Percentiles rank a stretch among this genome's conserved stretches.
These are phyloP conservation scores for Mucor lusitanicus DNA, from an alignment of 371 early-diverging fungal genomes.

Conservation along the genomic window DNA sequence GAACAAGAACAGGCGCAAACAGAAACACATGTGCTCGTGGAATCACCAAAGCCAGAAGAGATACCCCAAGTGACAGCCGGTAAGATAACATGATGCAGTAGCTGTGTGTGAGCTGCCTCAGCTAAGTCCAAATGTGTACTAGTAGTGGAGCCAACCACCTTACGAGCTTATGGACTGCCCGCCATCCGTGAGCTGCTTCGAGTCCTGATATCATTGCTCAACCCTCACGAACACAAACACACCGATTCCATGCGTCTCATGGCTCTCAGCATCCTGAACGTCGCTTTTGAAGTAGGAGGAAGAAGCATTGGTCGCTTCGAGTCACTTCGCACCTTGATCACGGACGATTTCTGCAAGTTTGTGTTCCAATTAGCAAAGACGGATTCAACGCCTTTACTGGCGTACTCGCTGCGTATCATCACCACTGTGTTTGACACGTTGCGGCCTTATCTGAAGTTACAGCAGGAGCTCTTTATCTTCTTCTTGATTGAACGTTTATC, in stretches of 20 bases:
- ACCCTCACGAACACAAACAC: slow-evolving; percentile 89
- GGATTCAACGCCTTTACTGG: slow-evolving; percentile 62
- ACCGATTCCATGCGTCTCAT: slow-evolving; percentile 92
- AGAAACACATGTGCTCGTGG: not conserved
- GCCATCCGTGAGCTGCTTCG: slow-evolving; percentile 88
- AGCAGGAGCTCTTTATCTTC: slow-evolving; percentile 79
- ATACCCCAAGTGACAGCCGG: not conserved
- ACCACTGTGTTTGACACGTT: slow-evolving; percentile 75
- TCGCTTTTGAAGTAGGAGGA: slow-evolving; percentile 87
- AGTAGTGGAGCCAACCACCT: slow-evolving; percentile 16
- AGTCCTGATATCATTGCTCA: slow-evolving; percentile 86
- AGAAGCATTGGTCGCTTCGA: slow-evolving; percentile 73
- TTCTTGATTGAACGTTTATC: slow-evolving; percentile 72
- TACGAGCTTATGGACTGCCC: slow-evolving; percentile 76
- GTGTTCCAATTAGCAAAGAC: slow-evolving; percentile 77
- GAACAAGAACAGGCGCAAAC: not conserved
- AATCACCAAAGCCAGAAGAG: not conserved
- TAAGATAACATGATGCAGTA: not conserved
- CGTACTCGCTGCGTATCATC: slow-evolving; percentile 67
- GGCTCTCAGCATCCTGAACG: slow-evolving; percentile 78
- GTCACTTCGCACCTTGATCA: slow-evolving; percentile 67
- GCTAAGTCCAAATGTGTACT: not conserved
- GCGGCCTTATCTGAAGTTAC: slow-evolving; percentile 69
- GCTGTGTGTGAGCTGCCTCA: too few species aligned
- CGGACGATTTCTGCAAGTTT: slow-evolving; percentile 85